Conservation (phyloP, 345 rosid genomes). For the Eucalyptus cloeziana region DNA sequence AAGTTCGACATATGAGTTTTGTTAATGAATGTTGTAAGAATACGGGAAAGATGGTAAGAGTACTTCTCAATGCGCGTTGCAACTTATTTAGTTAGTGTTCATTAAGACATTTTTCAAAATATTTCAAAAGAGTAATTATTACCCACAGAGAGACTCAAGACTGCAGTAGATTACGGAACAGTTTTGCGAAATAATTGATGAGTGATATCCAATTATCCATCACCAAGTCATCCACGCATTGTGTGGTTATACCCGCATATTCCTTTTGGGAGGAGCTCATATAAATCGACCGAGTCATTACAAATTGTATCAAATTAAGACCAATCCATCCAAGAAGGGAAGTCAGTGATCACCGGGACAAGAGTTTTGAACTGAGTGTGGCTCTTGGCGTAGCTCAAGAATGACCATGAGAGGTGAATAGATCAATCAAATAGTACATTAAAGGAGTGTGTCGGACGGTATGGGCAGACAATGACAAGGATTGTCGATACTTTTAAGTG, state of each 20-base stretch:
- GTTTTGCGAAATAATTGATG: neutral
- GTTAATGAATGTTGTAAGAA: neutral
- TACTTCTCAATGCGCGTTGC: fast-evolving
- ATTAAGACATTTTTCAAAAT: neutral
- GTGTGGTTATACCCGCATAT: neutral
- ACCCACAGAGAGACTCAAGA: no score
- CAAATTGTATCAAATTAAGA: neutral
- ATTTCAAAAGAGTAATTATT: no score
- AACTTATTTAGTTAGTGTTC: neutral
- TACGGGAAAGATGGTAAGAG: neutral
- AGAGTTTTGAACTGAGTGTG: neutral
- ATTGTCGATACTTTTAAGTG: neutral
- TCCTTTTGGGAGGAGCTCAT: neutral
- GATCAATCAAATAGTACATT: neutral
- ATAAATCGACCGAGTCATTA: neutral
- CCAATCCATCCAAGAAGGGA: neutral
- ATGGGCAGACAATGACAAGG: neutral
- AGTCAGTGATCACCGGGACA: neutral
- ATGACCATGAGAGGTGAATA: neutral
- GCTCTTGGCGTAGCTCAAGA: neutral
- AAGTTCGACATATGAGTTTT: neutral
- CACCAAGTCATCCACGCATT: neutral
- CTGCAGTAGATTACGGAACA: no score
- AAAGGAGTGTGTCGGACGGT: neutral
- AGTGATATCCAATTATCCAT: neutral